Percentiles rank a stretch among this genome's conserved stretches.
Evolutionary conservation across 345 rosid species (phyloP).

Genomic region (Lenwebbia sp.): DNA sequence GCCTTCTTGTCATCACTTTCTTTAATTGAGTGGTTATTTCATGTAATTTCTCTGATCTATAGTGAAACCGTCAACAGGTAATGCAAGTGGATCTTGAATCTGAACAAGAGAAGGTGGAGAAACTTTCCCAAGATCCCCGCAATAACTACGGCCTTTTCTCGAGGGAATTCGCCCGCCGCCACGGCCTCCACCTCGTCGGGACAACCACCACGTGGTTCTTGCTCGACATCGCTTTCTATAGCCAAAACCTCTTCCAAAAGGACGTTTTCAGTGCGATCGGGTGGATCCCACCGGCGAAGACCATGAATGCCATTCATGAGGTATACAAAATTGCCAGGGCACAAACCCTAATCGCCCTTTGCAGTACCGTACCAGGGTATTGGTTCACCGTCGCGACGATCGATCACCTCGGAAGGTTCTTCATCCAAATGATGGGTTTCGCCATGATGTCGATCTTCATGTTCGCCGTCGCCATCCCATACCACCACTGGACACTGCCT

Average conservation of each 20-base stretch:
- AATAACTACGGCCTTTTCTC: slow-evolving; percentile 9
- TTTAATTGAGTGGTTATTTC: neutral
- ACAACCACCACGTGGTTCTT: slow-evolving; percentile 34
- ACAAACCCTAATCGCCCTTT: slow-evolving; percentile 5
- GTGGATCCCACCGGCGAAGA: slow-evolving; percentile 1
- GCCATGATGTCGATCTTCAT: slow-evolving; percentile 9
- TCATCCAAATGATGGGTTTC: slow-evolving; percentile 9
- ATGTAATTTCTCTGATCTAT: neutral
- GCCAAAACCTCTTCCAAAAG: slow-evolving; percentile 30
- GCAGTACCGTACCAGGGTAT: slow-evolving; percentile 8
- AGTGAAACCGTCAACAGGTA: neutral
- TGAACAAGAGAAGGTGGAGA: neutral
- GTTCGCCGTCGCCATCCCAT: slow-evolving; percentile 5
- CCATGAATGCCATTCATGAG: neutral
- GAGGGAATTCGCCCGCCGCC: slow-evolving; percentile 15
- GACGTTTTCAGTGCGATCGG: slow-evolving; percentile 11
- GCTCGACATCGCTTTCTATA: slow-evolving; percentile 23
- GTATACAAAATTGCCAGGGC: slow-evolving; percentile 3
- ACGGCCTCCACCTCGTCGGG: slow-evolving; percentile 35
- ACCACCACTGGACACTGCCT: neutral
- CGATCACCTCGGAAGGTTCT: slow-evolving; percentile 4
- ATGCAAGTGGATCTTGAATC: slow-evolving; percentile 6
- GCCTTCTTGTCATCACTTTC: neutral
- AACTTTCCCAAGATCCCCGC: neutral
- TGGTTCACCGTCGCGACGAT: slow-evolving; percentile 7